A percentile compares a stretch with the other conserved stretches of the same genome.
Conservation (phyloP, 2,329 filamentous ascomycete species). For the Colletotrichum neosansevieriae region DNA sequence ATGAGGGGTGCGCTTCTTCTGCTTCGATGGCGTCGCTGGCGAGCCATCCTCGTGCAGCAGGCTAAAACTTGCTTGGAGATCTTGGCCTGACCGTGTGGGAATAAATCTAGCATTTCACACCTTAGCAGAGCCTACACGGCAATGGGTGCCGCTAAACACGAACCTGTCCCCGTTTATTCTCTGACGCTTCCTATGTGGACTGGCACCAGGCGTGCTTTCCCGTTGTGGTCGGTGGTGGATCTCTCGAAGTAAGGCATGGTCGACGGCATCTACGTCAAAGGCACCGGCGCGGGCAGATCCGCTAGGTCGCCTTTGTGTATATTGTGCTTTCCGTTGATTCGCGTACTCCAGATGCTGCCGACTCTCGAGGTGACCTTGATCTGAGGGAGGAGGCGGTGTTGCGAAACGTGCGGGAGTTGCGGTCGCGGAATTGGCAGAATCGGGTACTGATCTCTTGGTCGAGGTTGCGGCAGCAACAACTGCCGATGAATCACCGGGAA, state of each 20-base stretch:
- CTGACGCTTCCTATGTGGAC: constrained; percentile 70
- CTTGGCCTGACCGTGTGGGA: constrained; percentile 91
- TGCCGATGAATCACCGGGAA: constrained; percentile 47
- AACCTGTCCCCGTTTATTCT: constrained; percentile 73
- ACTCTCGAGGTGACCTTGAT: constrained; percentile 57
- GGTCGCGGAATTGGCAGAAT: constrained; percentile 51
- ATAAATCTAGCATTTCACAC: constrained; percentile 77
- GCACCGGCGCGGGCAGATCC: constrained; percentile 52
- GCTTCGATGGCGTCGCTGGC: constrained; percentile 88
- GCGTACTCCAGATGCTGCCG: constrained; percentile 54
- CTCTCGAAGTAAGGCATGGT: constrained; percentile 64
- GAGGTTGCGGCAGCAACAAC: constrained; percentile 44
- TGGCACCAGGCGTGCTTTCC: constrained; percentile 65
- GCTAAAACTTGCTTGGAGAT: constrained; percentile 92
- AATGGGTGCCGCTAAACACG: constrained; percentile 40
- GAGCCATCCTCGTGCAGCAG: constrained; percentile 93
- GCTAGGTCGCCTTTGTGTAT: constrained; percentile 50
- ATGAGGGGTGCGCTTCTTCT: constrained; percentile 86
- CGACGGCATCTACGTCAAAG: constrained; percentile 63
- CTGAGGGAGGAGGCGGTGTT: constrained; percentile 59
- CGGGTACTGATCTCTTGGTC: constrained; percentile 48
- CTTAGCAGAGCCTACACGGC: not conserved
- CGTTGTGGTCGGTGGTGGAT: constrained; percentile 62
- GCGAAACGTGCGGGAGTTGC: constrained; percentile 53
- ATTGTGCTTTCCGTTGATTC: constrained; percentile 50